Conservation (phyloP, 768 basidiomycete genomes). For the Boletellus emodensis region DNA sequence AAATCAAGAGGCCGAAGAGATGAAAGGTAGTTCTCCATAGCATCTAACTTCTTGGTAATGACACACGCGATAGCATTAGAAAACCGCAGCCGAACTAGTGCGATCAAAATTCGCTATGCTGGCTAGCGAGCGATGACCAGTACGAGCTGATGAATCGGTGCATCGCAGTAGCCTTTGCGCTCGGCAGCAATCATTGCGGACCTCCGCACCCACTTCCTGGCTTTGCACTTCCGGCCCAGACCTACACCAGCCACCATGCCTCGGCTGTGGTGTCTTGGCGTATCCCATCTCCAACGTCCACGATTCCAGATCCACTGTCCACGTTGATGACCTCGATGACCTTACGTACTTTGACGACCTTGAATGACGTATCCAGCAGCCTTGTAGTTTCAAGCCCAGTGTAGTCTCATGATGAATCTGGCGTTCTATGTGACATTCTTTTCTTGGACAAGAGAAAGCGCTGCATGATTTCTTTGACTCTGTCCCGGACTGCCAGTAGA, state of each 20-base stretch:
- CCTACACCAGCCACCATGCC: slow-evolving; percentile 8
- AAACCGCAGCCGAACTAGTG: slow-evolving; percentile 59
- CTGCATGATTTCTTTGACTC: no score
- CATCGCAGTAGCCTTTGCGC: slow-evolving; percentile 22
- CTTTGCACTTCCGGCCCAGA: slow-evolving; percentile 22
- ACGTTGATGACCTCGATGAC: slow-evolving; percentile 23
- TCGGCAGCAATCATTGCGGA: slow-evolving; percentile 19
- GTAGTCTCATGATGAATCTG: slow-evolving; percentile 7
- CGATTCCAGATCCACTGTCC: slow-evolving; percentile 14
- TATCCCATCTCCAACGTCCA: slow-evolving; percentile 8
- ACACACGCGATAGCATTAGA: slow-evolving; percentile 50
- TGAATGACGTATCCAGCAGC: slow-evolving; percentile 5
- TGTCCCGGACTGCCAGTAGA: no score
- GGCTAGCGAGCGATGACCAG: slow-evolving; percentile 41
- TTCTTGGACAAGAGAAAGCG: no score
- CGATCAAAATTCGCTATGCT: slow-evolving; percentile 74
- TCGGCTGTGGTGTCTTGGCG: slow-evolving; percentile 14
- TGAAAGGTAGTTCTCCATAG: slow-evolving; percentile 52
- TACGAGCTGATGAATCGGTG: slow-evolving; percentile 15
- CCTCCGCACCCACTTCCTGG: slow-evolving; percentile 16
- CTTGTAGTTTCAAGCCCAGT: background rate
- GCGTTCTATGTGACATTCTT: background rate
- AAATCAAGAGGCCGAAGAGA: slow-evolving; percentile 79
- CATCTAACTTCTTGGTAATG: background rate
- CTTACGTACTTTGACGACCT: slow-evolving; percentile 27